Conservation (phyloP, 2,329 filamentous ascomycete species). For the Penicillium corylophilum region DNA sequence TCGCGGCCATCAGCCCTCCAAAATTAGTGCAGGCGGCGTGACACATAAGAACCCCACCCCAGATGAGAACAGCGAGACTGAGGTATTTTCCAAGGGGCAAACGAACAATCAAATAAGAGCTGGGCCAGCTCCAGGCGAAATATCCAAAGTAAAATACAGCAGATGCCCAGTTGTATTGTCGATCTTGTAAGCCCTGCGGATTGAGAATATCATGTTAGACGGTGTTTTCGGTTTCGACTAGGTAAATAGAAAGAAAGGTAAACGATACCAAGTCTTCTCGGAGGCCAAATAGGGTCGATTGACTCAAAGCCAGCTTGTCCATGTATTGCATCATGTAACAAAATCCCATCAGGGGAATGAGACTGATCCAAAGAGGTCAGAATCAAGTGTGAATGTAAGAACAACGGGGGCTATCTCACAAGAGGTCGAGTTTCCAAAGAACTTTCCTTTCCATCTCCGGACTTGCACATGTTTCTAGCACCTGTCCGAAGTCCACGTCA, state of each 20-base stretch:
- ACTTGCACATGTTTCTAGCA: conserved; percentile 23
- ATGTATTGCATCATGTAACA: conserved; percentile 32
- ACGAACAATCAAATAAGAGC: conserved; percentile 7
- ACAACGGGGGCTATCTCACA: conserved; percentile 25
- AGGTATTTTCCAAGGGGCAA: conserved; percentile 33
- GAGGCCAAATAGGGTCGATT: conserved; percentile 25
- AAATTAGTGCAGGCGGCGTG: conserved; percentile 13
- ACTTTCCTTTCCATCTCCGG: conserved; percentile 27
- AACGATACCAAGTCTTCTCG: conserved; percentile 22
- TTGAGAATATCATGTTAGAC: background rate
- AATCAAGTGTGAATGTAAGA: conserved; percentile 31
- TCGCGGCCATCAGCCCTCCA: conserved; percentile 32
- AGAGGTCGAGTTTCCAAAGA: conserved; percentile 28
- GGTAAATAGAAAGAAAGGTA: background rate
- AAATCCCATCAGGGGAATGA: conserved; percentile 20
- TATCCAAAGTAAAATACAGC: conserved; percentile 39
- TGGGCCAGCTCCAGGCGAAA: conserved; percentile 36
- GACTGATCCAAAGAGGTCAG: conserved; percentile 30
- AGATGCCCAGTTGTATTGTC: conserved; percentile 32
- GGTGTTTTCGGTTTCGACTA: background rate
- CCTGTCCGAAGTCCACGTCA: conserved; percentile 29
- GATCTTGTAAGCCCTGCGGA: background rate
- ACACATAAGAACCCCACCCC: conserved; percentile 18
- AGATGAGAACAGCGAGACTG: conserved; percentile 15
- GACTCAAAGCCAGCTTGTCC: conserved; percentile 30